A percentile compares a stretch with the other conserved stretches of the same genome.
phyloP scores from a whole-genome alignment of 1,284 basidiomycete species.

The Apiotrichum sp. region DNA sequence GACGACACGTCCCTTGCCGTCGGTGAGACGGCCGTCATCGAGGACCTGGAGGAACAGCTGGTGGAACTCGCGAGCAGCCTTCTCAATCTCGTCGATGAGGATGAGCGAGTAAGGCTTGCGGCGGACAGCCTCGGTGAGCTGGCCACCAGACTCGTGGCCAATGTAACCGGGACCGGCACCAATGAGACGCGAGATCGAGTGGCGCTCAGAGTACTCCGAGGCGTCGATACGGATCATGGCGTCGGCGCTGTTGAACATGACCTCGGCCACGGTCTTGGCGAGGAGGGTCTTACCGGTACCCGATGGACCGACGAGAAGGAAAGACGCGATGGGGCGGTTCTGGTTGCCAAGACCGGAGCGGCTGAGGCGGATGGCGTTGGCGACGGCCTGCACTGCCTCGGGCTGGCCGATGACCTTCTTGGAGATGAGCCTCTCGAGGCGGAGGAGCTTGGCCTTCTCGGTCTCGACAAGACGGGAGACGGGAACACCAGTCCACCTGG shows the following conservation, averaged over 20 bases:
- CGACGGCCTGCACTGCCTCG: conserved; percentile 54
- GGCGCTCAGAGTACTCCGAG: conserved; percentile 52
- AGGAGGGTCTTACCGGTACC: conserved; percentile 56
- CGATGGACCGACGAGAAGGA: conserved; percentile 52
- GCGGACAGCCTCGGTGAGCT: conserved; percentile 51
- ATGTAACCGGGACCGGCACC: conserved; percentile 55
- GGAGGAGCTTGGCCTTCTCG: conserved; percentile 50
- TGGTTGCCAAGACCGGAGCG: conserved; percentile 55
- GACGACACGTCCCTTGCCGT: conserved; percentile 47
- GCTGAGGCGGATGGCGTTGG: conserved; percentile 55
- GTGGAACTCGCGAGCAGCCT: conserved; percentile 54
- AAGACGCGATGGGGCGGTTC: conserved; percentile 53
- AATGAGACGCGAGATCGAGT: conserved; percentile 53
- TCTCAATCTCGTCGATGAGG: conserved; percentile 50
- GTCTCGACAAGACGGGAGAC: conserved; percentile 44
- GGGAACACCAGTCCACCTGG: conserved; percentile 50
- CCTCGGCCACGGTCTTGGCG: conserved; percentile 50
- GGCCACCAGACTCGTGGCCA: conserved; percentile 54
- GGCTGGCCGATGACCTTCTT: conserved; percentile 54
- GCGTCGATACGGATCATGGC: conserved; percentile 57
- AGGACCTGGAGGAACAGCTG: conserved; percentile 56
- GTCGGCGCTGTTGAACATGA: conserved; percentile 54
- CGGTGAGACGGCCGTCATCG: conserved; percentile 53
- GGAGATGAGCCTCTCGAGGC: conserved; percentile 49
- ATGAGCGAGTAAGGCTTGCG: conserved; percentile 50